Evolutionary conservation across 2,329 filamentous ascomycete genomes (phyloP), one percentile per base, ranked within the genome.

Genomic region (Talaromyces sp.): DNA sequence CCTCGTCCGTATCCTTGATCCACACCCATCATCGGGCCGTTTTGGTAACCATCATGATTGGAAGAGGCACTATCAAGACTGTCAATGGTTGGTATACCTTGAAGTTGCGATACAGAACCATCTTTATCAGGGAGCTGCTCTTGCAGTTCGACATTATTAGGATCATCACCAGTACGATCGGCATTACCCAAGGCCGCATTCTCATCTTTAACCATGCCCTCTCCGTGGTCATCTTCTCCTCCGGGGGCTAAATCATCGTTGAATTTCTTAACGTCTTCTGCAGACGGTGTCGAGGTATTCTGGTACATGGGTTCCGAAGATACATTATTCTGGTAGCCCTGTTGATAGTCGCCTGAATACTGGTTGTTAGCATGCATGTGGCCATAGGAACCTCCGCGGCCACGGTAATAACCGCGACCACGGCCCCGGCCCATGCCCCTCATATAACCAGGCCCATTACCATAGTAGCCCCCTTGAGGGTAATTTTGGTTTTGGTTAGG

Each of bases 391-490:
- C 73, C 74, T 49, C 73, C 72, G 58, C 73, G 71, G 56, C 70
- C 49, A 50, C 71, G 65, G 60, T 58, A 62, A 63, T 82, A 82
- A 59, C 85, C 85, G 69, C 86, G 84, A 60, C 84, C 86, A 65
- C 87, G 84, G 66, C 87, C 86, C 65, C 85, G 82, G 66, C 70
- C 73, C 59, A 68, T 70, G 64, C 88, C 87, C 69, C 87, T 82
- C 69, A 85, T 84, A 74, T 82, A 86, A 65, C 87, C 88, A 77
- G 86, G 86, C 77, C 86, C 86, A 38, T 38, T 38, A 77, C 86
- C 86, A 81, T 85, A 87, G 81, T 89, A 91, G 81, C 91, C 89
- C 87, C 90, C 90, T 78, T 89, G 80, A n/a, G 14, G 14, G 73
- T 80, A 83, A 74, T 85, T 82, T 81, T 84, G 82, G 81, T 85